Conservation (phyloP, 305 asterid species). For the Salvia sclarea region DNA sequence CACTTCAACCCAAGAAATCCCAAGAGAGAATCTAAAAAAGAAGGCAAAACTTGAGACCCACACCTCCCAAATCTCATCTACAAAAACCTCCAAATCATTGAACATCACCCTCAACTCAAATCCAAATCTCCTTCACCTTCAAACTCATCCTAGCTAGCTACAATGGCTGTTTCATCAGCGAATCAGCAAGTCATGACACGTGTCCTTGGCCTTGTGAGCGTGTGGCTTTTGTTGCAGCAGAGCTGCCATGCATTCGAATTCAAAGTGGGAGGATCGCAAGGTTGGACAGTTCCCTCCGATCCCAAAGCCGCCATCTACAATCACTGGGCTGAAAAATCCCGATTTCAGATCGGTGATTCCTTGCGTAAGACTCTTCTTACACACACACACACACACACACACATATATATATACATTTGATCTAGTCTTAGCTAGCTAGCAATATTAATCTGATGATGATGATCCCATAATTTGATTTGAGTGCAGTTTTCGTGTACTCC, state of each 20-base stretch:
- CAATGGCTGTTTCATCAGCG: constrained; percentile 24
- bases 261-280: constrained; percentile 70
- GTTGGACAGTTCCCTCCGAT: constrained; percentile 70
- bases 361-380: constrained; percentile 52
- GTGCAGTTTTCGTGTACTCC: constrained; percentile 65
- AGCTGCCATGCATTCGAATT: constrained; percentile 52
- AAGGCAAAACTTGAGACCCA: constrained; percentile 55
- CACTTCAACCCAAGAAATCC: constrained; percentile 52
- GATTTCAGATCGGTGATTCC: constrained; percentile 71
- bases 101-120: constrained; percentile 11
- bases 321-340: constrained; percentile 63
- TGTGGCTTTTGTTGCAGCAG: constrained; percentile 48
- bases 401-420: too few relatives aligned
- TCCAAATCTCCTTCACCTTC: not conserved
- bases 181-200: constrained; percentile 11
- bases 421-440: too few relatives aligned
- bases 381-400: too few relatives aligned
- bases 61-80: constrained; percentile 52
- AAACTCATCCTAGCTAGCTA: not conserved
- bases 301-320: constrained; percentile 54
- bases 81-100: constrained; percentile 42
- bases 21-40: constrained; percentile 41
- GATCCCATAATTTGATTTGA: too few relatives aligned
- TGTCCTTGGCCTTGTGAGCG: constrained; percentile 36
- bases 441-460: too few relatives aligned